Base-by-base conservation (phyloP, 2,329 filamentous ascomycete genomes). In the Penicillium digitatum region DNA sequence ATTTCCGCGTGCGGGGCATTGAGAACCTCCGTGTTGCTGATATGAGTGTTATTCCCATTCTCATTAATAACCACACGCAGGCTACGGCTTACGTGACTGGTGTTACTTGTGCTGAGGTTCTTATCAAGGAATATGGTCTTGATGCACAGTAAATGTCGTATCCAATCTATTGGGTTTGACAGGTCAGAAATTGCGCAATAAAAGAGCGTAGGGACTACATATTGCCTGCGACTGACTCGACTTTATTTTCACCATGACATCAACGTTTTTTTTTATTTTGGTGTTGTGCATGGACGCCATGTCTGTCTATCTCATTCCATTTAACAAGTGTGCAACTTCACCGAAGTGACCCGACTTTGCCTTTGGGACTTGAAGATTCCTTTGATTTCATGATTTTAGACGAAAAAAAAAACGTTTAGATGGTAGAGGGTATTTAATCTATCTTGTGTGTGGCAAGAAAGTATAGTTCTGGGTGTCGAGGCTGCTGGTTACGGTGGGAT, bases 11-110 rank as follows among this genome's bases (percentile, higher is more conserved):
- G 2, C 63, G 70, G 27, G 75, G 74, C 0, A 57, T 76, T 14
- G 61, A 77, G 38, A 59, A 61, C 6, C 61, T 79, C 35, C 68
- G 76, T 8, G 69, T 78, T 2, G 74, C 69, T 5, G 75, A 78
- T 64, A 72, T 77, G 71, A 78, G 73, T 64, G 61, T 78, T 18
- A 66, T 72, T 24, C 75, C 74, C 12, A 67, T 77, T 10, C 48
- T 76, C 44, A 65, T 69, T 8, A 82, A 74, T 62, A 76, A 77
- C 45, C 82, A 84, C 64, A 76, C 76, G 0, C 80, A 83, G 64
- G 73, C 77, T 6, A 77, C 77, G 7, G 82, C 81, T 1, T 85
- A 83, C 65, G 70, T 82, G 3, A 79, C 79, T 2, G 82, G 81
- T 1, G 67, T 75, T 35, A 81, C 77, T 0, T 78, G 76, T 27